These are phyloP conservation scores for Panellus pusillus DNA, from an alignment of 768 basidiomycete genomes.

Conservation along the genomic window DNA sequence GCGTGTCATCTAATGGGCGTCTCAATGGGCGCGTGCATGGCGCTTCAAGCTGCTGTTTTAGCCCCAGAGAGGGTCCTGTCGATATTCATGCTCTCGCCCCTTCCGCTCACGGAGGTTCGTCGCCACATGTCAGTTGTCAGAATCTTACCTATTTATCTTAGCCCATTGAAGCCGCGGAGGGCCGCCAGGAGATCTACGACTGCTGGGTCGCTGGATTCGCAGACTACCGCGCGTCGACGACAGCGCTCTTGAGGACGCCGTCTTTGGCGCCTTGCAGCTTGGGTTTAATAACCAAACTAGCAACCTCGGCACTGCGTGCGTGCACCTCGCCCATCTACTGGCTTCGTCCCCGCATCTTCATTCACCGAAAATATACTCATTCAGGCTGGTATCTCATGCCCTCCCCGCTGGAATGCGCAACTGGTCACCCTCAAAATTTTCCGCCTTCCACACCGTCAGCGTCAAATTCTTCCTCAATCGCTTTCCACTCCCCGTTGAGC, in stretches of 20 bases:
- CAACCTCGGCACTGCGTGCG: conserved; percentile 28
- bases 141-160: conserved; percentile 11
- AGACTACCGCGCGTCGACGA: conserved; percentile 23
- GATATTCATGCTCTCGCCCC: conserved; percentile 36
- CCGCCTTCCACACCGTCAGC: conserved; percentile 31
- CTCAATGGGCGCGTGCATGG: conserved; percentile 36
- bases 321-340: background rate
- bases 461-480: conserved; percentile 35
- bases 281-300: conserved; percentile 29
- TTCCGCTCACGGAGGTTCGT: conserved; percentile 35
- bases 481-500: conserved; percentile 20
- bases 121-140: background rate
- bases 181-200: conserved; percentile 36
- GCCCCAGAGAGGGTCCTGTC: conserved; percentile 37
- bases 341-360: background rate
- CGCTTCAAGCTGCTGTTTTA: conserved; percentile 33
- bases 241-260: conserved; percentile 26
- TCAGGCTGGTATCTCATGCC: conserved; percentile 25
- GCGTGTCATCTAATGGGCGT: conserved; percentile 40
- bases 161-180: conserved; percentile 33
- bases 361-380: background rate
- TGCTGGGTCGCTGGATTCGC: conserved; percentile 30
- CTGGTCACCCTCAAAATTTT: conserved; percentile 29
- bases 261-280: conserved; percentile 32
- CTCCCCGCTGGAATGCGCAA: conserved; percentile 25